Evolutionary conservation across 768 basidiomycete species (phyloP).

Genomic region (Boletus sp.): DNA sequence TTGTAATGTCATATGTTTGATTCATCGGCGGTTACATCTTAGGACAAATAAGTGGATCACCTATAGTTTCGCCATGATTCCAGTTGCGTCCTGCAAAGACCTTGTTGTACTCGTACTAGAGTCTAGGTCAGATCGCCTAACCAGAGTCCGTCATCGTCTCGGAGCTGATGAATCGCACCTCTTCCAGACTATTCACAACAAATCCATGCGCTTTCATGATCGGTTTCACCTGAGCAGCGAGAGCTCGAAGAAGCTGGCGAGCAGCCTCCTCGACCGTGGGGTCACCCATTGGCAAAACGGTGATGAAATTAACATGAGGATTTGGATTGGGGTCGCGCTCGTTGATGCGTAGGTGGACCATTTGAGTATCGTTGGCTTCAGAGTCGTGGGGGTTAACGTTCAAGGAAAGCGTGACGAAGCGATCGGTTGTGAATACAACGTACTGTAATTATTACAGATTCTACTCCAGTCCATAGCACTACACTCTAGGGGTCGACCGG

Average conservation of each 20-base stretch:
- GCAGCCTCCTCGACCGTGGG: conserved; percentile 55
- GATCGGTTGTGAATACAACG: neutral
- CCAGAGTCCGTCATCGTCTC: neutral
- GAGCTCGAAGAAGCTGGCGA: conserved; percentile 66
- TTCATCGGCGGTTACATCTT: neutral
- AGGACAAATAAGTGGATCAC: conserved; percentile 32
- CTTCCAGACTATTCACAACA: conserved; percentile 73
- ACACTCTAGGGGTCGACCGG: too few relatives aligned
- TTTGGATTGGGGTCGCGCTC: conserved; percentile 71
- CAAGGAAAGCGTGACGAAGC: neutral
- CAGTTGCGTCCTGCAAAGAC: conserved; percentile 85
- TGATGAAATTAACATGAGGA: conserved; percentile 72
- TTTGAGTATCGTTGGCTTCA: neutral
- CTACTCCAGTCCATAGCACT: neutral
- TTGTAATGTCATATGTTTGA: conserved; percentile 25
- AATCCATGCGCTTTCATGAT: conserved; percentile 81
- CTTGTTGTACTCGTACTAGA: conserved; percentile 70
- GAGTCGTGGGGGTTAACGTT: neutral
- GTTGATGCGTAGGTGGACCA: conserved; percentile 77
- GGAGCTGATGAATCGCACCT: conserved; percentile 43
- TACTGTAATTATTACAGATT: neutral
- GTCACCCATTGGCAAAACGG: conserved; percentile 46
- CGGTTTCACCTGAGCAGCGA: conserved; percentile 81
- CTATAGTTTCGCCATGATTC: conserved; percentile 79
- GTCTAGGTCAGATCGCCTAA: neutral